Base-by-base conservation (phyloP, 805 yeast genomes). In the Kuraishia capsulata region DNA sequence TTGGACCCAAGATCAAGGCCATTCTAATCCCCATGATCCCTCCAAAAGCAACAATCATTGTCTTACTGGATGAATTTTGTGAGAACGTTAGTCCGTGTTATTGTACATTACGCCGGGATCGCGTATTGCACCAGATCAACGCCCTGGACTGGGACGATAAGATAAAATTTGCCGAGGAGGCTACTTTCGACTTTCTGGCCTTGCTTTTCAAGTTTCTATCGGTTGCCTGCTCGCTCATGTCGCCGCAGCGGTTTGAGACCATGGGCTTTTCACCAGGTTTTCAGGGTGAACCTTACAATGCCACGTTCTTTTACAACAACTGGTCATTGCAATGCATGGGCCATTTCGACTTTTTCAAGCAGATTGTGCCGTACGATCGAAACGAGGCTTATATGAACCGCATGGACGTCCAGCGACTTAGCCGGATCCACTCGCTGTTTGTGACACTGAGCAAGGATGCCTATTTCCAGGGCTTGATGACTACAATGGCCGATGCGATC, bases 291-390 rank as follows among this genome's bases (percentile, higher is more conserved):
- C 17, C 31, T 13, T 28, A 28, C 17, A 14, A 28, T 13, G 20
- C 33, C 18, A 19, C 33, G 5, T 17, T 19, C 21, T 31, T 31
- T 8, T 35, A 21, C 30, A 23, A 35, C 14, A 18, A n/a, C 14
- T 35, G 30, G 30, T 24, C 30, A 13, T 14, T 35, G 28, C 37
- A 35, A 20, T 35, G 37, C 30, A 23, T 35, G 30, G 17, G 13
- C 20, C 19, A 35, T 24, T 24, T 24, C 10, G 29, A 24, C 20
- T 11, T 35, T 13, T 35, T 16, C 37, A 18, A 25, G 13, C 30
- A 24, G 19, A 13, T n/a, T 5, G 14, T 31, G 14, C 33, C 33
- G 9, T 31, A 31, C 33, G 33, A 31, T n/a, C 8, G 21, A n/a
- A 31, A 9, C 33, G 33, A 31, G 14, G 33, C 33, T 5, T 19